Conservation (phyloP, 129 eudicot species). For the Pittosporum tobira region DNA sequence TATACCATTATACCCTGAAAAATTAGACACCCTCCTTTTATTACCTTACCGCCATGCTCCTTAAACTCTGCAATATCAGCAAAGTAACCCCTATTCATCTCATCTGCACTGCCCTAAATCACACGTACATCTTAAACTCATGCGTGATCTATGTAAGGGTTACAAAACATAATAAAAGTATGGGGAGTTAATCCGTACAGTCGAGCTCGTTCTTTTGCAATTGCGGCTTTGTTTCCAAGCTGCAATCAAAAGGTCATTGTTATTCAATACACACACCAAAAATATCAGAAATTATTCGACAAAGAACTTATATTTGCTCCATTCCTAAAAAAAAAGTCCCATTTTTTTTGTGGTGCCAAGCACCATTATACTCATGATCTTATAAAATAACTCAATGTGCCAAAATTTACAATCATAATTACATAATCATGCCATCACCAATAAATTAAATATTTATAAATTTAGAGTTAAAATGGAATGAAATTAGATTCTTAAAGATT, state of each 20-base stretch:
- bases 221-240: constrained; percentile 72
- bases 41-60: constrained; percentile 91
- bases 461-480: too few species aligned
- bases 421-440: neutral
- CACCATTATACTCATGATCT: too few species aligned
- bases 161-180: neutral
- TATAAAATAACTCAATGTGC: too few species aligned
- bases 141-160: constrained; percentile 5
- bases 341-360: too few species aligned
- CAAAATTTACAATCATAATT: neutral
- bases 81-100: constrained; percentile 90
- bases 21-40: neutral
- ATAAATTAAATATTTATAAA: neutral
- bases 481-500: too few species aligned
- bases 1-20: neutral
- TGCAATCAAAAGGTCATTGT: constrained; percentile 30
- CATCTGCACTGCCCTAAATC: constrained; percentile 95
- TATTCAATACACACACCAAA: neutral
- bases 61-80: constrained; percentile 81
- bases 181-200: constrained; percentile 40
- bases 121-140: constrained; percentile 23
- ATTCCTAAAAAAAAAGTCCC: too few species aligned
- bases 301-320: too few species aligned
- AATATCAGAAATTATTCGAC: neutral
- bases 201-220: constrained; percentile 87